phyloP scores from a whole-genome alignment of 2,329 filamentous ascomycete genomes.

The Hymenoscyphus salicellus region DNA sequence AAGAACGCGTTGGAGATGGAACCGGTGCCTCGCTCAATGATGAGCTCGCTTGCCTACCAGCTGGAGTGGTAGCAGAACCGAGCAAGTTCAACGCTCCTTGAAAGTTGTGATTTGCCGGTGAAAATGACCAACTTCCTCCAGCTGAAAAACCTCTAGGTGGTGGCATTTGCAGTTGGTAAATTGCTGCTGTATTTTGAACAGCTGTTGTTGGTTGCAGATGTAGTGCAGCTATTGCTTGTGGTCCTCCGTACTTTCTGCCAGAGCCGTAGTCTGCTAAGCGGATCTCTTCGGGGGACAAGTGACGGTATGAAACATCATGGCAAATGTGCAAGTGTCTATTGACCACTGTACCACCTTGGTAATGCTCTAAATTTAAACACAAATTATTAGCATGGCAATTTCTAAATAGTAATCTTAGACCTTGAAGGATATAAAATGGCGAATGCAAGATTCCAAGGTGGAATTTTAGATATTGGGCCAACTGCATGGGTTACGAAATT shows the following conservation, averaged over 20 bases:
- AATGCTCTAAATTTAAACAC: neutral
- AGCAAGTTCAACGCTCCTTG: neutral
- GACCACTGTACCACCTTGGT: too few species aligned
- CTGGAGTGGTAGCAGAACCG: neutral
- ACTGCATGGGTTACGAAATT: too few species aligned
- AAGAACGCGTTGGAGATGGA: too few species aligned
- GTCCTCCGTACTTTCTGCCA: constrained; percentile 3
- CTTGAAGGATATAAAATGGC: neutral
- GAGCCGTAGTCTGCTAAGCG: constrained; percentile 7
- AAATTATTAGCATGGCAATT: neutral
- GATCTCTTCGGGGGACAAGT: constrained; percentile 12
- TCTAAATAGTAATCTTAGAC: neutral
- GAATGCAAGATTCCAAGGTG: neutral
- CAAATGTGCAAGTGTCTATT: constrained; percentile 7
- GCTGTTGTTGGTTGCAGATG: neutral
- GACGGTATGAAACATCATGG: neutral
- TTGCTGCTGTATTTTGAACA: too few species aligned
- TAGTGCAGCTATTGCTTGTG: neutral
- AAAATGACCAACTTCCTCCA: neutral
- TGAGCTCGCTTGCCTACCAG: neutral
- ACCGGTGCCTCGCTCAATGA: neutral
- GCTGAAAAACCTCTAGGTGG: neutral
- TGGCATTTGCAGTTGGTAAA: too few species aligned
- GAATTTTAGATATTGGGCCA: too few species aligned
- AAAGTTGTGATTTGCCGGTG: neutral